phyloP scores from a whole-genome alignment of 140 eudicot species.

The Stevia rebaudiana region DNA sequence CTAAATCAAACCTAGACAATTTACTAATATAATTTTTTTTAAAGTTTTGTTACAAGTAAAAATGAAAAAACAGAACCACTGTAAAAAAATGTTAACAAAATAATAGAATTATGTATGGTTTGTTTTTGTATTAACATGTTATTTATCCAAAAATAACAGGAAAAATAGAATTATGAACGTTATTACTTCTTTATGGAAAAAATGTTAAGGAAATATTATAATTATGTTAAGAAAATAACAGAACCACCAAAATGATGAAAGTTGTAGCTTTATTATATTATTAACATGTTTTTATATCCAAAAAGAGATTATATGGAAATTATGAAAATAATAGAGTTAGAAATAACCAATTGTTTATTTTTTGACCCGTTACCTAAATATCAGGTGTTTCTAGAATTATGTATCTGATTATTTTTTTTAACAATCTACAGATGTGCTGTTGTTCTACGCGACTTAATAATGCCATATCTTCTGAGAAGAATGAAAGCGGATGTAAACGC shows the following conservation, averaged over 20 bases:
- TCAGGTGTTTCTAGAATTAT: background rate
- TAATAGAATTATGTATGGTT: too few relatives aligned
- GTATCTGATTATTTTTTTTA: background rate
- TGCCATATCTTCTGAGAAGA: conserved; percentile 93
- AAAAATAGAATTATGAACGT: too few relatives aligned
- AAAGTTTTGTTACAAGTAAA: too few relatives aligned
- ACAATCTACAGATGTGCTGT: conserved; percentile 76
- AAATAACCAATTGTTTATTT: background rate
- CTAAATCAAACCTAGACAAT: too few relatives aligned
- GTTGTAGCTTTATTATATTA: background rate
- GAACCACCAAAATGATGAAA: background rate
- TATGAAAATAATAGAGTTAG: background rate
- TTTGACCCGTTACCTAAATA: background rate
- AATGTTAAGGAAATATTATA: too few relatives aligned
- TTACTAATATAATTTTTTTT: too few relatives aligned
- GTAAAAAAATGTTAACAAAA: too few relatives aligned
- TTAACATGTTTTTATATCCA: background rate
- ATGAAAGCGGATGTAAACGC: conserved; percentile 99
- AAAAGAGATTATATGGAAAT: background rate
- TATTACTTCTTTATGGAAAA: too few relatives aligned
- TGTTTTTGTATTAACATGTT: too few relatives aligned
- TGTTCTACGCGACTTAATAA: conserved; percentile 79
- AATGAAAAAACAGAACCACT: too few relatives aligned
- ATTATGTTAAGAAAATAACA: too few relatives aligned
- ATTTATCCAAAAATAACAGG: too few relatives aligned